phyloP scores from a whole-genome alignment of 257 asterid genomes.

The Sherardia arvensis region DNA sequence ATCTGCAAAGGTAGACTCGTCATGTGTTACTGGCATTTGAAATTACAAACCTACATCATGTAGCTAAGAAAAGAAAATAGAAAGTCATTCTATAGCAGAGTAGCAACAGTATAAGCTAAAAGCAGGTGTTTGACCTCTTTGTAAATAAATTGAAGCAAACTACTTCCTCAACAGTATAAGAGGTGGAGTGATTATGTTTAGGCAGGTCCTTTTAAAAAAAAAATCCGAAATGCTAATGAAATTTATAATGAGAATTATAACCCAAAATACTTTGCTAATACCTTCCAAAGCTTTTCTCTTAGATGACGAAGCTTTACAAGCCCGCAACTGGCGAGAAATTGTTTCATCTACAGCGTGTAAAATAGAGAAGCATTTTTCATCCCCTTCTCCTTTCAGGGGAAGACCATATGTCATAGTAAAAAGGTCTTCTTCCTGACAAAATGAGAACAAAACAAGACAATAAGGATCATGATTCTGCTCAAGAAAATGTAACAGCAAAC shows the following conservation, averaged over 20 bases:
- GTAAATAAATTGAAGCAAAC: background rate
- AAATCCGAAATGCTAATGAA: no score
- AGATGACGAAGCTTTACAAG: constrained; percentile 66
- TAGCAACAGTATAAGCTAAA: background rate
- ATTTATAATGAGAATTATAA: background rate
- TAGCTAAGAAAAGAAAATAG: background rate
- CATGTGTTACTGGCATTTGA: background rate
- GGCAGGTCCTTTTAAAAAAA: background rate
- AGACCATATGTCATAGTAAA: constrained; percentile 91
- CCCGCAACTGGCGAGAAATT: constrained; percentile 84
- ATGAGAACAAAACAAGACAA: background rate
- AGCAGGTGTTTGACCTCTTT: background rate
- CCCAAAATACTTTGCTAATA: constrained; percentile 23
- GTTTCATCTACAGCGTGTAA: constrained; percentile 91
- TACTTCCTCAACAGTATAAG: background rate
- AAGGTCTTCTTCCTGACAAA: constrained; percentile 83
- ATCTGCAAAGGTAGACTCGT: constrained; percentile 42
- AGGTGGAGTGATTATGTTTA: background rate
- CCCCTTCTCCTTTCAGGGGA: constrained; percentile 76
- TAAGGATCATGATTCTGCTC: background rate
- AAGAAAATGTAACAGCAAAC: background rate
- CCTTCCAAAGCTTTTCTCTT: constrained; percentile 69
- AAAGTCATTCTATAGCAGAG: background rate
- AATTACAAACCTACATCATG: no score
- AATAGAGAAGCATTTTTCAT: constrained; percentile 87